Conservation (phyloP, 2,329 filamentous ascomycete genomes). For the Zopfia rhizophila region DNA sequence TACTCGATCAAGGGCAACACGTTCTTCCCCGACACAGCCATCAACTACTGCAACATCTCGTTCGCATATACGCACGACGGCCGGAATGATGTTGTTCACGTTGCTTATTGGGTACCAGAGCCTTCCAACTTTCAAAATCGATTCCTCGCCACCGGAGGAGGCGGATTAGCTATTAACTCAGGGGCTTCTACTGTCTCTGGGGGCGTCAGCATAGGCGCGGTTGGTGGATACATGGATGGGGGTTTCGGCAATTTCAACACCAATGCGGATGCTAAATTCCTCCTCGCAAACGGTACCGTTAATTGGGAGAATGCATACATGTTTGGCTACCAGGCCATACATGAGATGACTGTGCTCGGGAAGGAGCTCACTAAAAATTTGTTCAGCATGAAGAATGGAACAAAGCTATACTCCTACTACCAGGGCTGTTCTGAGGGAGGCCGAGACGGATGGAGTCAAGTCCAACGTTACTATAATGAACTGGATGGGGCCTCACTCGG, state of each 20-base stretch:
- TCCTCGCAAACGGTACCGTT: slow-evolving; percentile 56
- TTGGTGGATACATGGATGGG: slow-evolving; percentile 59
- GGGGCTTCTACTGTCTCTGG: slow-evolving; percentile 47
- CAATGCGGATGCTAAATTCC: slow-evolving; percentile 43
- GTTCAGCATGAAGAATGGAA: slow-evolving; percentile 33
- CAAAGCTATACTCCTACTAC: slow-evolving; percentile 59
- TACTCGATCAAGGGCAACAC: slow-evolving; percentile 32
- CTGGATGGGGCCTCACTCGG: slow-evolving; percentile 58
- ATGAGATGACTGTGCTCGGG: slow-evolving; percentile 61
- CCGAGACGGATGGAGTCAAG: slow-evolving; percentile 58
- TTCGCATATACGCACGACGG: slow-evolving; percentile 58
- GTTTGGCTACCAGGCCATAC: slow-evolving; percentile 62
- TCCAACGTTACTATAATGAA: slow-evolving; percentile 60
- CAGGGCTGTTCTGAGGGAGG: slow-evolving; percentile 65
- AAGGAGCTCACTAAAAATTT: slow-evolving; percentile 55
- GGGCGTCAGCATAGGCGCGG: slow-evolving; percentile 58
- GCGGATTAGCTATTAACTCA: slow-evolving; percentile 58
- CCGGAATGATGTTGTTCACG: slow-evolving; percentile 29
- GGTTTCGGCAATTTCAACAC: slow-evolving; percentile 60
- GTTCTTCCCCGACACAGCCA: slow-evolving; percentile 42
- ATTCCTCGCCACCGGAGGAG: slow-evolving; percentile 58
- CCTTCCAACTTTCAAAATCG: slow-evolving; percentile 56
- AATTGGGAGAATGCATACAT: slow-evolving; percentile 62
- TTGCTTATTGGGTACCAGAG: slow-evolving; percentile 56
- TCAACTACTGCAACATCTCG: slow-evolving; percentile 57